phyloP scores from a whole-genome alignment of 306 rosid species.

The Dalbergia oliveri region DNA sequence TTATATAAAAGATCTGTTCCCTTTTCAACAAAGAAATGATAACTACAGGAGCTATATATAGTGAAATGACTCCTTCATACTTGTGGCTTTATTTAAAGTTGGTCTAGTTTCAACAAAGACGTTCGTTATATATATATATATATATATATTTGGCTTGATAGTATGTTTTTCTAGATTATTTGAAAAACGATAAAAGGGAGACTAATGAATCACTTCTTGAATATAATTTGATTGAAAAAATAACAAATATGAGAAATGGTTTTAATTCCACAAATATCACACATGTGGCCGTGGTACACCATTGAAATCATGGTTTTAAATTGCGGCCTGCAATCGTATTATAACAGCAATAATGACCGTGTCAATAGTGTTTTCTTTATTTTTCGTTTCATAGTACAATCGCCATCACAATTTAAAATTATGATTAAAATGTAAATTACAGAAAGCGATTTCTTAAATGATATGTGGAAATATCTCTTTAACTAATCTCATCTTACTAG shows the following conservation, averaged over 20 bases:
- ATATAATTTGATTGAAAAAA: not conserved
- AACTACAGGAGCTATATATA: slow-evolving; percentile 20
- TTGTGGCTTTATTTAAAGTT: slow-evolving; percentile 36
- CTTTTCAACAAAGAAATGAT: slow-evolving; percentile 42
- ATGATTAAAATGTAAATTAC: not conserved
- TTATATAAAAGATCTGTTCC: slow-evolving; percentile 10
- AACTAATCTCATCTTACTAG: not conserved
- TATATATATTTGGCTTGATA: not conserved
- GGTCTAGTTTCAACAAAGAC: not conserved
- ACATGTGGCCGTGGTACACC: not conserved
- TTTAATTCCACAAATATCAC: not conserved
- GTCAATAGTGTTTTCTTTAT: too few relatives aligned
- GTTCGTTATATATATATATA: too few relatives aligned
- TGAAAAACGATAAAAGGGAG: not conserved
- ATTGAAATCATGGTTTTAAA: too few relatives aligned
- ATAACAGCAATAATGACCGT: too few relatives aligned
- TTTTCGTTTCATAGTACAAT: too few relatives aligned
- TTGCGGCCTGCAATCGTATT: too few relatives aligned
- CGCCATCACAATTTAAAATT: too few relatives aligned
- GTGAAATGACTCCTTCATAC: slow-evolving; percentile 14
- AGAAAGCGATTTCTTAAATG: not conserved
- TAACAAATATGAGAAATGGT: not conserved
- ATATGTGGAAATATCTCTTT: not conserved
- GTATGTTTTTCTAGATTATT: not conserved
- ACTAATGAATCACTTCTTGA: not conserved